Evolutionary conservation across 202 grass and related monocot species (phyloP), one percentile per base, ranked within the genome.

Genomic region (Saccharum hybrid): DNA sequence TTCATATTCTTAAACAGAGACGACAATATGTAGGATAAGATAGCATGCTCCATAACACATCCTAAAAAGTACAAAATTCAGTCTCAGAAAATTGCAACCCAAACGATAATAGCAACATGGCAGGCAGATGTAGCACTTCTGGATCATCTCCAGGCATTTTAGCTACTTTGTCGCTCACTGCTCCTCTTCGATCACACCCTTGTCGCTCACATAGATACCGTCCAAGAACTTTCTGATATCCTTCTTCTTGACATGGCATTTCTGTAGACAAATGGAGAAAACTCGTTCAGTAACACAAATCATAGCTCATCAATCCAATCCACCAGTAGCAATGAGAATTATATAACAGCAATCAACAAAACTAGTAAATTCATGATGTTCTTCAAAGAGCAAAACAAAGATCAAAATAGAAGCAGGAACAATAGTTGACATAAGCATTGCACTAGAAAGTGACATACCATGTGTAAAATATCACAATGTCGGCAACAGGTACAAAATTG

Each of bases 211-310:
- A 0, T 94, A 94, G 61, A 94, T 94, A 30, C 93, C 93, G 16
- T 94, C 93, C 73, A 94, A 81, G 71, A 94, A 94, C 82, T 94
- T 94, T 61, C 93, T 78, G 86, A 94, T 92, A 79, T 94, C 93
- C 82, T 94, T 95, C 14, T 90, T 95, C 80, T 92, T 95, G 23
- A 95, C 90, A 37, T 95, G 93, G 67, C 93, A 95, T 95, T 95
- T 95, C 90, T 95, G 76, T 18, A 8, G 1, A 85, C 0, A 22
- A 75, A 71, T 3, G 23, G 28, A 26, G 3, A 1, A 7, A 0
- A 1, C 33, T 13, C 0, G 1, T 76, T 85, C 23, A 88, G 85
- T 4, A 4, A 31, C 7, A 16, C 4, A 3, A 10, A 46, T 46
- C 0, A 66, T 9, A 31, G 1, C 1, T 48, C 19, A 41, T 1